phyloP scores from a whole-genome alignment of 352 stramenopile species.

The Phytophthora idaei region DNA sequence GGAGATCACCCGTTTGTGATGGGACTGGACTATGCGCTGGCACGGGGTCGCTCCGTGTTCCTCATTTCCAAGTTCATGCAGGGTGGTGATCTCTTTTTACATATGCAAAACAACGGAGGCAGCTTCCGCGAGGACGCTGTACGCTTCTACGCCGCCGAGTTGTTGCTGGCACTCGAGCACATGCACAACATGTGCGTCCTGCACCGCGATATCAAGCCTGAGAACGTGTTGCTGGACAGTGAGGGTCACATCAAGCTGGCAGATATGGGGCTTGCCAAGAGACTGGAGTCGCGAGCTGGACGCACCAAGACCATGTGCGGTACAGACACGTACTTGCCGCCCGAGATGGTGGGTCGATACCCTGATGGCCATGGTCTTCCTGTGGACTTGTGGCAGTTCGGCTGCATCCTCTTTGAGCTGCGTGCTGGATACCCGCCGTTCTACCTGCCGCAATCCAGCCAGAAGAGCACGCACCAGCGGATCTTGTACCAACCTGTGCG shows the following conservation, averaged over 20 bases:
- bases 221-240: constrained; percentile 90
- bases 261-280: constrained; percentile 92
- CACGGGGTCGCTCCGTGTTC: constrained; percentile 96
- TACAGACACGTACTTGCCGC: constrained; percentile 90
- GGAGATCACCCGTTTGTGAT: constrained; percentile 96
- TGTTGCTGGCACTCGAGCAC: constrained; percentile 84
- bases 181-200: constrained; percentile 93
- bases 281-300: constrained; percentile 67
- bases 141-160: constrained; percentile 85
- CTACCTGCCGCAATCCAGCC: constrained; percentile 90
- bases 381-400: constrained; percentile 95
- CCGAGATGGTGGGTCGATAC: constrained; percentile 87
- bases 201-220: constrained; percentile 94
- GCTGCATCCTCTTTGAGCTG: constrained; percentile 94
- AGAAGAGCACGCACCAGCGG: constrained; percentile 90
- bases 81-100: constrained; percentile 95
- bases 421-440: constrained; percentile 92
- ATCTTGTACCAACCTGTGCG: constrained; percentile 89
- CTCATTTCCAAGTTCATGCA: constrained; percentile 98
- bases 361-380: constrained; percentile 81
- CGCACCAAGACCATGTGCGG: constrained; percentile 91
- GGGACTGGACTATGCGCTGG: constrained; percentile 96
- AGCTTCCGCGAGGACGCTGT: constrained; percentile 81
- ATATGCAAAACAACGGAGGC: constrained; percentile 88
- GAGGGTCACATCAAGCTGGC: constrained; percentile 92